A percentile compares a stretch with the other conserved stretches of the same genome.
phyloP scores from a whole-genome alignment of 1,284 basidiomycete species.

The Trametes versicolor region DNA sequence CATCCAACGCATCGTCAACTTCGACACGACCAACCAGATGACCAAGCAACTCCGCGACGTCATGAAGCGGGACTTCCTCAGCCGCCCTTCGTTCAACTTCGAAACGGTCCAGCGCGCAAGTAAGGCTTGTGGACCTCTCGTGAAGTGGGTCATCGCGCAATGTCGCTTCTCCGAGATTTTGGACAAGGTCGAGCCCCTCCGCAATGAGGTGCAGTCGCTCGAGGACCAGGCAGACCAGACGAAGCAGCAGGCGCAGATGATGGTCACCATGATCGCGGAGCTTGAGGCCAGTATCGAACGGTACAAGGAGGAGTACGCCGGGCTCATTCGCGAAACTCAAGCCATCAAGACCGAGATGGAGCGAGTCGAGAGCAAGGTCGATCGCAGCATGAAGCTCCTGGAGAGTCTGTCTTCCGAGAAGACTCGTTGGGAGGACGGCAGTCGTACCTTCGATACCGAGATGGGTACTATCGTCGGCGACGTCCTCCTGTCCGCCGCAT shows the following conservation, averaged over 20 bases:
- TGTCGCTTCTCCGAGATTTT: slow-evolving; percentile 98
- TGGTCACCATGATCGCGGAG: slow-evolving; percentile 93
- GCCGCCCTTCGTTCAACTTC: slow-evolving; percentile 93
- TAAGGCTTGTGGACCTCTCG: slow-evolving; percentile 97
- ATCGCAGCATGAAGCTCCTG: slow-evolving; percentile 95
- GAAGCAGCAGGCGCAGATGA: slow-evolving; percentile 90
- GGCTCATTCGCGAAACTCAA: slow-evolving; percentile 97
- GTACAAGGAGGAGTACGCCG: slow-evolving; percentile 98
- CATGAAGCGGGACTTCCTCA: slow-evolving; percentile 96
- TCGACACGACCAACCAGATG: slow-evolving; percentile 94
- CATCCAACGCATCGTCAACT: slow-evolving; percentile 96
- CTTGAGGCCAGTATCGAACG: slow-evolving; percentile 92
- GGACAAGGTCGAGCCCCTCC: slow-evolving; percentile 96
- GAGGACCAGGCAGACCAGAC: slow-evolving; percentile 94
- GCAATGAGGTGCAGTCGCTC: slow-evolving; percentile 94
- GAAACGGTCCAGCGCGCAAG: slow-evolving; percentile 96
- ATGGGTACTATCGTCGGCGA: slow-evolving; percentile 99
- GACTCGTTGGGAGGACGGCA: slow-evolving; percentile 94
- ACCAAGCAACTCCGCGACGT: slow-evolving; percentile 89
- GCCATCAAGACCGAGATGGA: slow-evolving; percentile 99
- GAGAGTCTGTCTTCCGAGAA: slow-evolving; percentile 96
- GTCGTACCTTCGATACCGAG: slow-evolving; percentile 96
- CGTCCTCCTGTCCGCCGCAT: slow-evolving; percentile 94
- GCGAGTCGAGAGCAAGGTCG: slow-evolving; percentile 95
- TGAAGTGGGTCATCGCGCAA: slow-evolving; percentile 98